phyloP scores from a whole-genome alignment of 2,329 filamentous ascomycete genomes.

The Colletotrichum musicola region DNA sequence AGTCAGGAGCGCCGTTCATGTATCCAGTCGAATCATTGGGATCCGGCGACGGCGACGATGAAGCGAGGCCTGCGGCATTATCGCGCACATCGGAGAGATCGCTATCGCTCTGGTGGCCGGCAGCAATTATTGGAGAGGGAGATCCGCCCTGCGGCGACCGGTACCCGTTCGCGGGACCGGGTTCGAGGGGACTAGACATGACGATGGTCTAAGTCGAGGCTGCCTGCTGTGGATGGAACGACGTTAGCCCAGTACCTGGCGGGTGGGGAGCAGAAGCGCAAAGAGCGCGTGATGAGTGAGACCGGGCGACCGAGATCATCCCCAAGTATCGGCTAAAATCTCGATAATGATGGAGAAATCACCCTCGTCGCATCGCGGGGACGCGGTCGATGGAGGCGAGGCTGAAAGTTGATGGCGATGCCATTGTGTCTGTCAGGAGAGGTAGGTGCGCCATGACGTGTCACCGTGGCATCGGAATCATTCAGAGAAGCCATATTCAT shows the following conservation, averaged over 20 bases:
- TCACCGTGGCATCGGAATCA: constrained; percentile 47
- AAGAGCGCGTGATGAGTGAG: constrained; percentile 59
- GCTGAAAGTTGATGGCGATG: constrained; percentile 58
- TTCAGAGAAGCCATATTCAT: constrained; percentile 52
- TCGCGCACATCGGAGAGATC: constrained; percentile 81
- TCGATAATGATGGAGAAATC: constrained; percentile 48
- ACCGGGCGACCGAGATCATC: constrained; percentile 46
- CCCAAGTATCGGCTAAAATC: constrained; percentile 57
- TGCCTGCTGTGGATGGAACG: constrained; percentile 57
- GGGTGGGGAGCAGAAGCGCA: background rate
- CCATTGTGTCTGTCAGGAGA: constrained; percentile 56
- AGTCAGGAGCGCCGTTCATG: constrained; percentile 53
- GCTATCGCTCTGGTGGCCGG: constrained; percentile 73
- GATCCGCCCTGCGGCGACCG: constrained; percentile 66
- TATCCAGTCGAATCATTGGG: constrained; percentile 57
- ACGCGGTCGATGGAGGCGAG: constrained; percentile 60
- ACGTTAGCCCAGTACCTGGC: constrained; percentile 50
- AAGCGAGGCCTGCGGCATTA: constrained; percentile 62
- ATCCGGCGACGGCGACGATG: constrained; percentile 57
- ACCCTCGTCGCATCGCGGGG: constrained; percentile 59
- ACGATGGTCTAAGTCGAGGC: constrained; percentile 72
- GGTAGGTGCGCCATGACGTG: constrained; percentile 41
- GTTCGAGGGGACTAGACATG: constrained; percentile 73
- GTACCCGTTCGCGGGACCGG: constrained; percentile 76
- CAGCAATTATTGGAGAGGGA: constrained; percentile 53